A percentile compares a stretch with the other conserved stretches of the same genome.
Evolutionary conservation across 257 asterid genomes (phyloP).

Genomic region (Thymus quinquecostatus): DNA sequence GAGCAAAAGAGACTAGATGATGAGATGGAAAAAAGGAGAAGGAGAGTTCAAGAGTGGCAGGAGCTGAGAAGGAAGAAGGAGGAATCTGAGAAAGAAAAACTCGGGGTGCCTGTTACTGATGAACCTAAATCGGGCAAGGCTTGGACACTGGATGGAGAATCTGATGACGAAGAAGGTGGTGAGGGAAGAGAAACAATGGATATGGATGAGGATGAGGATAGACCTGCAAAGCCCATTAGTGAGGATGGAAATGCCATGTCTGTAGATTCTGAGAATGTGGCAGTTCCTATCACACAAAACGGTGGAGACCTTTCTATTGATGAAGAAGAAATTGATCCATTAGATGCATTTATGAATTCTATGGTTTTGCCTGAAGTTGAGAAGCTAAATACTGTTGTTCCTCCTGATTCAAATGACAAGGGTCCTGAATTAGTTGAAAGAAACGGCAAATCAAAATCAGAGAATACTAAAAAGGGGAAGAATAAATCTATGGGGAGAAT

Average conservation of each 20-base stretch:
- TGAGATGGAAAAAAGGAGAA: slow-evolving; percentile 80
- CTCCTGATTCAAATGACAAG: slow-evolving; percentile 37
- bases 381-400: neutral
- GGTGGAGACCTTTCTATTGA: slow-evolving; percentile 40
- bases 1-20: slow-evolving; percentile 83
- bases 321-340: slow-evolving; percentile 83
- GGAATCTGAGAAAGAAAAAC: slow-evolving; percentile 70
- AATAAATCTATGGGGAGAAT: slow-evolving; percentile 70
- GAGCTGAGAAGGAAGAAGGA: slow-evolving; percentile 71
- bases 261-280: slow-evolving; percentile 42
- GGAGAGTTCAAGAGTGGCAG: slow-evolving; percentile 96
- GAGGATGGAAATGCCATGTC: slow-evolving; percentile 45
- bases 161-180: slow-evolving; percentile 79
- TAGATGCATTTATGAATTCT: slow-evolving; percentile 85
- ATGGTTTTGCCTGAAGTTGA: slow-evolving; percentile 87
- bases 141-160: slow-evolving; percentile 88
- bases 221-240: slow-evolving; percentile 34
- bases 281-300: slow-evolving; percentile 40
- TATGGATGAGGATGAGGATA: slow-evolving; percentile 46
- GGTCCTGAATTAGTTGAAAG: slow-evolving; percentile 47
- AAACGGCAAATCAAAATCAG: slow-evolving; percentile 40
- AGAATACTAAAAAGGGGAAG: slow-evolving; percentile 42
- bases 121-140: slow-evolving; percentile 70
- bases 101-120: slow-evolving; percentile 51
- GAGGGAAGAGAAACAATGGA: slow-evolving; percentile 56